Percentiles rank a stretch among this genome's conserved stretches.
Evolutionary conservation across 2,329 filamentous ascomycete genomes (phyloP).

Genomic region (Sclerotinia borealis): DNA sequence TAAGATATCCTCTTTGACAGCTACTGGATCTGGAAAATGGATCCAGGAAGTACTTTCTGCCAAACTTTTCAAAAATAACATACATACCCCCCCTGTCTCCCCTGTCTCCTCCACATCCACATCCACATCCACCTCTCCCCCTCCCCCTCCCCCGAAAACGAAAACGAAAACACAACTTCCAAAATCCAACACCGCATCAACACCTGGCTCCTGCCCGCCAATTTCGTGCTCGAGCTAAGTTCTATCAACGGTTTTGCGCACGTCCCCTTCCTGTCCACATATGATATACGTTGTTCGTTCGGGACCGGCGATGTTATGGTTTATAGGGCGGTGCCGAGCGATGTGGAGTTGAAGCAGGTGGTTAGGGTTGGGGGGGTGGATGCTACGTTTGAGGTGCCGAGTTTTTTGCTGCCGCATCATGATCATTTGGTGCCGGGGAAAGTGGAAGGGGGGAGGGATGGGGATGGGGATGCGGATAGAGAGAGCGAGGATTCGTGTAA

Average conservation of each 20-base stretch:
- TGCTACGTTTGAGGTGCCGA: slow-evolving; percentile 42
- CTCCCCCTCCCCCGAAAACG: slow-evolving; percentile 29
- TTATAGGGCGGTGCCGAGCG: too few species aligned
- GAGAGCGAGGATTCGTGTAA: slow-evolving; percentile 42
- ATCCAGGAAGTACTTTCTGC: slow-evolving; percentile 41
- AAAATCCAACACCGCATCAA: slow-evolving; percentile 43
- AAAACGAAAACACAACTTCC: slow-evolving; percentile 31
- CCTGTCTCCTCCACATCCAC: slow-evolving; percentile 21
- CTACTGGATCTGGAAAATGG: slow-evolving; percentile 45
- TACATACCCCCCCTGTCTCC: neutral
- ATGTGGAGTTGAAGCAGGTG: slow-evolving; percentile 43
- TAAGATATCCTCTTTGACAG: slow-evolving; percentile 43
- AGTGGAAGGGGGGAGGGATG: slow-evolving; percentile 34
- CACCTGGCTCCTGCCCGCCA: slow-evolving; percentile 45
- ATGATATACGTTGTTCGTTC: neutral
- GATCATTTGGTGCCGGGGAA: slow-evolving; percentile 46
- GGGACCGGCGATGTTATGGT: neutral
- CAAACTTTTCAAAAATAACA: slow-evolving; percentile 38
- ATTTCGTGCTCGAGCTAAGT: slow-evolving; percentile 45
- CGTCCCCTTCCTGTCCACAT: slow-evolving; percentile 38
- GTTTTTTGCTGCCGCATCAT: slow-evolving; percentile 47
- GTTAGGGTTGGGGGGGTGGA: slow-evolving; percentile 46
- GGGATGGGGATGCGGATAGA: slow-evolving; percentile 33
- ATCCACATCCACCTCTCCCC: slow-evolving; percentile 19
- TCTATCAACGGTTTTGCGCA: slow-evolving; percentile 40